Evolutionary conservation across 768 basidiomycete species (phyloP).

Genomic region (Obba rivulosa): DNA sequence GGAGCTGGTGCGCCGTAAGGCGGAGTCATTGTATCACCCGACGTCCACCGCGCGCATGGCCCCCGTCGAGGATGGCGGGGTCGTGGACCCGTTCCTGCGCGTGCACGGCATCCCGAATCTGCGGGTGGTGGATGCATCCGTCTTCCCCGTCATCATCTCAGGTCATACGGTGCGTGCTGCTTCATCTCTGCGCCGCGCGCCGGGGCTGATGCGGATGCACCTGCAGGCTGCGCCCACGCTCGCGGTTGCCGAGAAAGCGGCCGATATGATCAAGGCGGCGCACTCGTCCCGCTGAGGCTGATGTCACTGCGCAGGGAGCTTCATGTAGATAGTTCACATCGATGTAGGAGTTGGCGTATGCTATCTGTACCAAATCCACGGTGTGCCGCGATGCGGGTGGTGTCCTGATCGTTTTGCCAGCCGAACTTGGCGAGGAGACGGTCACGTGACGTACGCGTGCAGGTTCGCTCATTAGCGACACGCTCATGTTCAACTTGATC

Average conservation of each 20-base stretch:
- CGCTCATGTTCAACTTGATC: too few relatives aligned
- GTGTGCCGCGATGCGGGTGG: too few relatives aligned
- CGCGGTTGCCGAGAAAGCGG: slow-evolving; percentile 27
- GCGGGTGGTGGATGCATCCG: slow-evolving; percentile 41
- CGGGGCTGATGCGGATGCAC: neutral
- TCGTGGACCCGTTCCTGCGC: slow-evolving; percentile 36
- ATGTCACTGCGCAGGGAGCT: neutral
- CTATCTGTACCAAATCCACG: too few relatives aligned
- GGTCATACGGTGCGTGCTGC: slow-evolving; percentile 38
- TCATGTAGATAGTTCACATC: too few relatives aligned
- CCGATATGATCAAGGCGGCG: slow-evolving; percentile 23
- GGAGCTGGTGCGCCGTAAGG: slow-evolving; percentile 26
- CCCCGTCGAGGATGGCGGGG: slow-evolving; percentile 31
- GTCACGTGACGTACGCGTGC: too few relatives aligned
- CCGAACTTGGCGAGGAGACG: too few relatives aligned
- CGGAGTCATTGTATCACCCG: slow-evolving; percentile 41
- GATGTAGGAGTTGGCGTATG: too few relatives aligned
- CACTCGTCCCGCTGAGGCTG: too few relatives aligned
- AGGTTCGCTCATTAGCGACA: too few relatives aligned
- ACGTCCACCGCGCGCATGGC: slow-evolving; percentile 37
- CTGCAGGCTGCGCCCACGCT: slow-evolving; percentile 20
- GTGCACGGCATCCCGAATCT: slow-evolving; percentile 40
- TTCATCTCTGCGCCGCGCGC: neutral
- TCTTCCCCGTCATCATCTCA: slow-evolving; percentile 37
- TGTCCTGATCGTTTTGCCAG: too few relatives aligned